Base-by-base conservation (phyloP, 768 basidiomycete genomes). In the Pleurotus cornucopiae region DNA sequence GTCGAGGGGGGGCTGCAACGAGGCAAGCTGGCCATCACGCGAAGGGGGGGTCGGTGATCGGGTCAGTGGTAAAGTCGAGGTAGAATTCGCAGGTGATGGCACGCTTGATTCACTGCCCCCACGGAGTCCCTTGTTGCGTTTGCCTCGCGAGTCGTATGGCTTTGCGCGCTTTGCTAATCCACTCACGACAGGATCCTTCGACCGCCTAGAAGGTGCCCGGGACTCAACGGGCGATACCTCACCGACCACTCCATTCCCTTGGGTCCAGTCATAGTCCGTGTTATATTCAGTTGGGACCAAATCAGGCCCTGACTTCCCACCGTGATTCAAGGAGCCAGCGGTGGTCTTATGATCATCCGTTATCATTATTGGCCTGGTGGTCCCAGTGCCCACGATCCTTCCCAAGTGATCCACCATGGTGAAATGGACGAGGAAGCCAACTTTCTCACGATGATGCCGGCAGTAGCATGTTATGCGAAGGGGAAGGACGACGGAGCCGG, bases 401-500 rank as follows among this genome's bases (percentile, higher is more conserved):
- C 94, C 95, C 21, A 73, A 75, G 62, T 85, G 75, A 63, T 97
- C 91, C 67, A 85, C 81, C 77, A 99, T 81, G 16, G 85, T 84
- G 68, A 98, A 89, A 61, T 89, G 87, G 57, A 98, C 85, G 66
- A 89, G 87, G 71, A 98, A 98, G 2, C 97, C 97, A 38, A 88
- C 76, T 72, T 97, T 98, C 73, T 99, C 97, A 58, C 93, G 88
- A 73, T 99, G 96, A 76, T 98, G 97, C 51, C 96, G 86, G 63
- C 97, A 98, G 69, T 99, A 99, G 71, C 97, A 99, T 5, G 96
- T 96, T 58, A 99, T 92, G 46, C 97, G 84, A 38, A 97, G 84
- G 6, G 96, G 96, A n/a, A 99, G 77, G 16, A 91, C 80, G 21
- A 86, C 87, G 16, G 91, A 89, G 18, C 97, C 97, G 11, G 85